Percentiles rank a stretch among this genome's conserved stretches.
Conservation (phyloP, 192 early-diverging fungal species). For the Entomortierella chlamydospora region DNA sequence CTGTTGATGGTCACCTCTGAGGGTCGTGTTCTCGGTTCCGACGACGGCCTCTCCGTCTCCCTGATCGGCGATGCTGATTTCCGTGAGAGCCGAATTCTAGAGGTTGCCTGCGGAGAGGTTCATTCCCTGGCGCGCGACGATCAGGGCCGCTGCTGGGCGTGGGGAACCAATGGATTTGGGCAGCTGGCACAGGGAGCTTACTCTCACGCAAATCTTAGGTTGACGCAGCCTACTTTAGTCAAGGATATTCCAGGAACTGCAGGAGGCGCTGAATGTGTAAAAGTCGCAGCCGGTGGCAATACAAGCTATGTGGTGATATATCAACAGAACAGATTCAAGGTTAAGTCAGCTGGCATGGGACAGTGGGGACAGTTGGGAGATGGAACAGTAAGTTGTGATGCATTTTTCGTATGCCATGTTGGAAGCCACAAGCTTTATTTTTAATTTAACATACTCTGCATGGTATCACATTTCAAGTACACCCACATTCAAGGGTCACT, state of each 20-base stretch:
- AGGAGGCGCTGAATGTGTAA: conserved; percentile 29
- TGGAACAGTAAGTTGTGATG: conserved; percentile 32
- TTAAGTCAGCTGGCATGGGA: conserved; percentile 59
- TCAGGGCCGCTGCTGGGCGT: conserved; percentile 50
- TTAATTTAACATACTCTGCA: too few relatives aligned
- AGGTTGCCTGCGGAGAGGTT: conserved; percentile 54
- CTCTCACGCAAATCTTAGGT: conserved; percentile 36
- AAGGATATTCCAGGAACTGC: conserved; percentile 34
- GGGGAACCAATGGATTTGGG: conserved; percentile 52
- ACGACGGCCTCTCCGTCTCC: conserved; percentile 46
- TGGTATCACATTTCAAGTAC: conserved; percentile 8
- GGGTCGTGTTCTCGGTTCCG: conserved; percentile 53
- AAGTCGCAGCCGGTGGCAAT: conserved; percentile 56
- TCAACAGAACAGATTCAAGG: conserved; percentile 31
- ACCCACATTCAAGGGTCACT: conserved; percentile 47
- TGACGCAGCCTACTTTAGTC: conserved; percentile 42
- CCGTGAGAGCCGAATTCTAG: conserved; percentile 25
- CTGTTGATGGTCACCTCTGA: conserved; percentile 54
- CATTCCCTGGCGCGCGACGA: conserved; percentile 54
- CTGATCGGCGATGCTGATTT: conserved; percentile 31
- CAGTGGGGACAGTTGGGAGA: conserved; percentile 62
- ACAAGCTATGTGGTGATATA: conserved; percentile 56
- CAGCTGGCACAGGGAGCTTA: conserved; percentile 56
- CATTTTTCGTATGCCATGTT: background rate
- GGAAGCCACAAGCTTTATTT: background rate